Base-by-base conservation (phyloP, 148 eudicot genomes). In the Rhododendron ovatum region DNA sequence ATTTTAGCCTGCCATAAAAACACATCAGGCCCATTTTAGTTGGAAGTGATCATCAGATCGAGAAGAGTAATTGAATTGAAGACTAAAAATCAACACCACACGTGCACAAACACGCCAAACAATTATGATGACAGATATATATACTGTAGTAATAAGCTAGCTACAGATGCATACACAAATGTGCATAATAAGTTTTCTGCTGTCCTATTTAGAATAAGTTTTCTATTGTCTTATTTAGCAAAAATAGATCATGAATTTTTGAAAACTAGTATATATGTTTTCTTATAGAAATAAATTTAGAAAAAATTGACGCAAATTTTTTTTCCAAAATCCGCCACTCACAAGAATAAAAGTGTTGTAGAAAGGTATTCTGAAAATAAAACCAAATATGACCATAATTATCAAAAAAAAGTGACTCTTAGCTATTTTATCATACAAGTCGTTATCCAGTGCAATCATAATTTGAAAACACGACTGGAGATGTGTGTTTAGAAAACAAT, bases 71-170 rank as follows among this genome's bases (percentile, higher is more conserved):
- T 59, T 59, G 65, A 77, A 43, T 20, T 41, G 47, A 57, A 22
- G 13, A 17, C 55, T 11, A 53, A 43, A 82, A 63, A 57, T 69
- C 86, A 81, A 88, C 85, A 85, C 81, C 87, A 88, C 85, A 81
- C 87, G 89, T 88, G 89, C 89, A 85, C 28, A 1, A 57, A 75
- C 80, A 67, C 84, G 24, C 79, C 47, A 75, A 69, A 71, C 76
- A 30, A 71, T 71, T 71, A 71, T 71, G 76, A 71, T 4, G 41
- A 71, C 41, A 33, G 41, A 71, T 30, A 71, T 37, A 35, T 1
- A 35, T 1, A 35, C 35, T 35, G 35, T 35, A 35, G 35, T 35
- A 35, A 35, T 35, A 35, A 30, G 30, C 30, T 30, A 30, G 39
- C 39, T 37, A 37, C 39, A 2, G 39, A 37, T 37, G 3, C 45